A percentile compares a stretch with the other conserved stretches of the same genome.
Conservation (phyloP, 139 green algal genomes). For the Nannochloris sp. region DNA sequence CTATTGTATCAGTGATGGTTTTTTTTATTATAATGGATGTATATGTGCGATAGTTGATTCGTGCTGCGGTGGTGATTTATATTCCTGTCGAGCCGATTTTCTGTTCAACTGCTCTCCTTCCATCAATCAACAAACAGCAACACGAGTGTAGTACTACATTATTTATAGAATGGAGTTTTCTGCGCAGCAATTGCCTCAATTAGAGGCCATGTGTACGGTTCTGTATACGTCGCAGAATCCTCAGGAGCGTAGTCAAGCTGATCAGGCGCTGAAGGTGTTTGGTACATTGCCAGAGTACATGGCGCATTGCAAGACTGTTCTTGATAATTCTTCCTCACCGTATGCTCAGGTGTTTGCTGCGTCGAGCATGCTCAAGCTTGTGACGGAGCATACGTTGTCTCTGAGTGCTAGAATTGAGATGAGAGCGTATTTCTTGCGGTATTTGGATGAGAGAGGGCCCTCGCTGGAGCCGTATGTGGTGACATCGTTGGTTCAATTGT, state of each 20-base stretch:
- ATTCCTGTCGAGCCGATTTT: no score
- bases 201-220: slow-evolving; percentile 79
- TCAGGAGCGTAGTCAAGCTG: slow-evolving; percentile 69
- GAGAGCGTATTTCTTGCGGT: slow-evolving; percentile 77
- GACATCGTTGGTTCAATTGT: slow-evolving; percentile 68
- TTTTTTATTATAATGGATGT: no score
- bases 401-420: slow-evolving; percentile 59
- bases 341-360: slow-evolving; percentile 92
- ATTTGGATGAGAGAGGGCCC: slow-evolving; percentile 66
- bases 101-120: no score
- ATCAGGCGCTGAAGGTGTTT: slow-evolving; percentile 77
- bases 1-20: no score
- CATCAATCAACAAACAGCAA: no score
- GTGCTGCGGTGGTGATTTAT: no score
- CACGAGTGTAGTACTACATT: neutral
- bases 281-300: slow-evolving; percentile 81
- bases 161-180: neutral
- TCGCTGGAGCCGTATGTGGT: slow-evolving; percentile 73
- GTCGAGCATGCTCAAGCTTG: slow-evolving; percentile 79
- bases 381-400: slow-evolving; percentile 78
- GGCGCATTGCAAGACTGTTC: slow-evolving; percentile 78
- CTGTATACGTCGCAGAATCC: slow-evolving; percentile 81
- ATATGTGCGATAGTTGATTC: no score
- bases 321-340: slow-evolving; percentile 76
- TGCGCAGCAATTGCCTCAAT: slow-evolving; percentile 64